Evolutionary conservation across 208 protist genomes (phyloP).

Genomic region (Borovskyia barvae): DNA sequence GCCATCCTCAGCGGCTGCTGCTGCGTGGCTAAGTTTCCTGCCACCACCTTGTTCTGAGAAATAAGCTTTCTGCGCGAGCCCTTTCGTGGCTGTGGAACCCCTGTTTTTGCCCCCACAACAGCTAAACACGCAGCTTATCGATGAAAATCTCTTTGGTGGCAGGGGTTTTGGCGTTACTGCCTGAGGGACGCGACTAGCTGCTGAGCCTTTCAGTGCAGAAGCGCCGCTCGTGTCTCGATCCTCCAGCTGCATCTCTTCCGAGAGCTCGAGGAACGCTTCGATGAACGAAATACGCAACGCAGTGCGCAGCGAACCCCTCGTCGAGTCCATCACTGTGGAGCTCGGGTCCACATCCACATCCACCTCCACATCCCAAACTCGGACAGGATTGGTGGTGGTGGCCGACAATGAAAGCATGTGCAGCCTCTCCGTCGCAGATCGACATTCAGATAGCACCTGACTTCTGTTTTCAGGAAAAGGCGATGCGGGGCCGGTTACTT

Average conservation of each 20-base stretch:
- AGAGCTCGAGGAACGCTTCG: slow-evolving; percentile 8
- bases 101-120: no score
- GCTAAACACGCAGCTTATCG: no score
- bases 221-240: no score
- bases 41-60: no score
- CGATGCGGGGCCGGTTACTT: no score
- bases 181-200: no score
- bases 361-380: slow-evolving; percentile 20
- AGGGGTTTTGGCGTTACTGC: no score
- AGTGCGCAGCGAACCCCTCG: background rate
- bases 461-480: no score
- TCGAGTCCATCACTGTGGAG: slow-evolving; percentile 4
- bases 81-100: no score
- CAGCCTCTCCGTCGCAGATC: background rate
- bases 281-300: slow-evolving; percentile 16
- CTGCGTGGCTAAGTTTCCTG: background rate
- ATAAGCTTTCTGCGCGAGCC: no score
- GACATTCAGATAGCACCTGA: background rate
- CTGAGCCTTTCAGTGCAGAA: no score
- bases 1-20: background rate
- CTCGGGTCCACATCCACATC: slow-evolving; percentile 20
- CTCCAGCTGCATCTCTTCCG: slow-evolving; percentile 5
- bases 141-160: no score
- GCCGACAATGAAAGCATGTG: slow-evolving; percentile 17
- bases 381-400: background rate